These are phyloP conservation scores for Chrysanthemum makinoi DNA, from an alignment of 129 eudicot genomes.

Conservation along the genomic window DNA sequence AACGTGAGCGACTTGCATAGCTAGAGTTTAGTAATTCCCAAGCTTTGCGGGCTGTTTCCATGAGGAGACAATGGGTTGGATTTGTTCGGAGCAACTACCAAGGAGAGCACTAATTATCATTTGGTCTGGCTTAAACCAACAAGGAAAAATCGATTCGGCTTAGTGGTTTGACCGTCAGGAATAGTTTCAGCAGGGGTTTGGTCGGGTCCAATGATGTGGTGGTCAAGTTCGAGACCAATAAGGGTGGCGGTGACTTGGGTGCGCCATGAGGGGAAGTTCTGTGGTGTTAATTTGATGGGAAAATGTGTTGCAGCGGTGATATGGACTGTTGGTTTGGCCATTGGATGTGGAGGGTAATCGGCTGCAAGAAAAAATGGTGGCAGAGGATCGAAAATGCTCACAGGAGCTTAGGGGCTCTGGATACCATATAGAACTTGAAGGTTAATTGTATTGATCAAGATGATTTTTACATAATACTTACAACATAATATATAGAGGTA, in stretches of 20 bases:
- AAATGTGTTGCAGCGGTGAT: not conserved
- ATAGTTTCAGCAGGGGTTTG: not conserved
- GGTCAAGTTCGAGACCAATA: not conserved
- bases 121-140: not conserved
- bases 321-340: not conserved
- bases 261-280: too few species aligned
- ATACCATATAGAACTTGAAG: too few species aligned
- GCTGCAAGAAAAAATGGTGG: too few species aligned
- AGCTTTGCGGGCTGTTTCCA: not conserved
- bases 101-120: not conserved
- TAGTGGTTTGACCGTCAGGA: not conserved
- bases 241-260: too few species aligned
- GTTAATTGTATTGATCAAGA: too few species aligned
- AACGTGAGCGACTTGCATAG: too few species aligned
- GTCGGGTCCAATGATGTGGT: not conserved
- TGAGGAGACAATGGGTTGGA: not conserved
- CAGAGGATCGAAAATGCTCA: too few species aligned
- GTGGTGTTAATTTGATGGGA: too few species aligned
- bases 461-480: too few species aligned
- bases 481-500: too few species aligned
- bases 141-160: not conserved
- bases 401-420: too few species aligned
- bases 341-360: too few species aligned
- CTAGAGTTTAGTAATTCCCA: not conserved
- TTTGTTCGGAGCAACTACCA: not conserved